Percentiles rank a stretch among this genome's conserved stretches.
These are phyloP conservation scores for Carex littledalei DNA, from an alignment of 176 grass and related monocot species.

Conservation along the genomic window DNA sequence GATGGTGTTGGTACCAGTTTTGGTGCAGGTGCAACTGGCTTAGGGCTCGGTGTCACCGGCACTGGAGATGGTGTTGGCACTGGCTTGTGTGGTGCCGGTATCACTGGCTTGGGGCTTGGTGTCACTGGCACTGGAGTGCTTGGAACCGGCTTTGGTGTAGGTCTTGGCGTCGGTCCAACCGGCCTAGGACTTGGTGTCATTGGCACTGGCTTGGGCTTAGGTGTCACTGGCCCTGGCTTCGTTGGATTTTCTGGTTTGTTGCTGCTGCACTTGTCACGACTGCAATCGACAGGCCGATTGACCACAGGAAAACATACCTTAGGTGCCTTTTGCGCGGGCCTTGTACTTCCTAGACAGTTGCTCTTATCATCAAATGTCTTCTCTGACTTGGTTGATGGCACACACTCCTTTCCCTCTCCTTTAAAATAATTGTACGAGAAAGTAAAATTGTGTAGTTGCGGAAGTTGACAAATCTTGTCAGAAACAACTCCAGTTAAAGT, in stretches of 20 bases:
- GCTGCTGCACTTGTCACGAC: slow-evolving; percentile 28
- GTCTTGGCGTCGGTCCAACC: background rate
- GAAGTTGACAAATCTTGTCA: slow-evolving; percentile 31
- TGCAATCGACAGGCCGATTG: slow-evolving; percentile 35
- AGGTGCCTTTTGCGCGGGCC: slow-evolving; percentile 34
- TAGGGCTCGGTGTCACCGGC: background rate
- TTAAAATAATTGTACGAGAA: slow-evolving; percentile 68
- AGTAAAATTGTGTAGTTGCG: slow-evolving; percentile 42
- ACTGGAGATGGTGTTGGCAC: background rate
- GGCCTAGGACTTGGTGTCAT: background rate
- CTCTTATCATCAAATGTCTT: slow-evolving; percentile 36
- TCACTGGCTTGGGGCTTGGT: background rate
- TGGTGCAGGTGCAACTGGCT: background rate
- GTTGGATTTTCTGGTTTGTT: background rate
- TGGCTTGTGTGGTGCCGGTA: too few species aligned
- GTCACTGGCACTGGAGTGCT: background rate
- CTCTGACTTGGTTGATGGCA: slow-evolving; percentile 5
- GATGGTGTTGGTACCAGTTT: background rate
- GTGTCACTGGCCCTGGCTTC: background rate
- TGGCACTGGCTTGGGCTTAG: background rate
- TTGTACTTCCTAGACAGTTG: slow-evolving; percentile 34
- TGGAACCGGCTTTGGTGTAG: background rate
- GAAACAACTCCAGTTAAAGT: slow-evolving; percentile 29
- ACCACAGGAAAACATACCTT: slow-evolving; percentile 34
- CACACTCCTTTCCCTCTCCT: slow-evolving; percentile 20